Evolutionary conservation across 164 flowering plant genomes (phyloP), one percentile per base, ranked within the genome.

Genomic region (Liquidambar formosana): DNA sequence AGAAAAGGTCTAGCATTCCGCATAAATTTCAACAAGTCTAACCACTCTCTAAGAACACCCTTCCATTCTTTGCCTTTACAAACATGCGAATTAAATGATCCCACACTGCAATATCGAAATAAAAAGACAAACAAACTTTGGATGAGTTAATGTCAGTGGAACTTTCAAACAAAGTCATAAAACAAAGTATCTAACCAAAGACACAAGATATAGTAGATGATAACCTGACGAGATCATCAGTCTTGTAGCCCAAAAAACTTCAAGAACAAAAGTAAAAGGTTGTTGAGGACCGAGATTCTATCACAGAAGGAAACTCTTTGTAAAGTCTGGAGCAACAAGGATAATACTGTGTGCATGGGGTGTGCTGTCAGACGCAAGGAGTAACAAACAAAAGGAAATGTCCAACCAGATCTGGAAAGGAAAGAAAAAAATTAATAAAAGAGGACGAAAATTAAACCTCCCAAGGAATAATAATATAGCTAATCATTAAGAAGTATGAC

Each of bases 31-130:
- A 92, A 75, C 76, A 93, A 75, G 78, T 78, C 83, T 27, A 96
- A 70, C 99, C 99, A 96, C 74, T 93, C 98, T 71, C 83, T 89
- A 49, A 96, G 91, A 61, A 86, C 80, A 41, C 57, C 73, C 57
- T 83, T 91, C 99, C 98, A 93, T 54, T 87, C 89, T 79, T 88
- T 91, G 46, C 89, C 91, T 68, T 83, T 82, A 71, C 85, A 85
- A 64, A 71, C 74, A 70, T 71, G 66, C 54, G 74, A 41, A 41
- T 82, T 72, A 70, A 83, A 86, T 33, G 75, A 75, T 38, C 76
- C 88, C 73, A 88, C 85, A 72, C 92, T 93, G 86, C 73, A 80
- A 25, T 53, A 27, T 19, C 51, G 57, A 57, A 41, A 25, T 19
- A 71, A 66, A 60, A 57, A 41, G 25, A 68, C 12, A 38, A 22